Evolutionary conservation across 139 green algal genomes (phyloP), one percentile per base, ranked within the genome.

Genomic region (Chlorella sp.): DNA sequence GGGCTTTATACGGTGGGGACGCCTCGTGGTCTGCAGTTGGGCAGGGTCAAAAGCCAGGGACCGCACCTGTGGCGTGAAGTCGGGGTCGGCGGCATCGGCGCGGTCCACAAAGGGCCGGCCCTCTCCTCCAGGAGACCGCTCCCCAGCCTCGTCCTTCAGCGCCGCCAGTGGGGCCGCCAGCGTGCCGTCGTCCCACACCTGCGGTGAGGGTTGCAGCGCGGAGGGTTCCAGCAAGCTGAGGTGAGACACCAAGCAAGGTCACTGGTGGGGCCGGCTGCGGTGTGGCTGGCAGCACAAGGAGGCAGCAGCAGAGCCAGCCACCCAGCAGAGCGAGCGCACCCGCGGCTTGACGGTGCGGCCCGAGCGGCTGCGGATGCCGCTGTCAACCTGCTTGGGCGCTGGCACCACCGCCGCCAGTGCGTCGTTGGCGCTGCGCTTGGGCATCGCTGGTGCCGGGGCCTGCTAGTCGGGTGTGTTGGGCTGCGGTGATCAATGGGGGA

Each of bases 131-230:
- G 51, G 73, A 2, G 25, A 56, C 7, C 15, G 34, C 56, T 87
- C 83, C 2, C 51, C 73, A 0, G 32, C 57, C 3, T 78, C 82
- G 7, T 81, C 63, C 7, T 87, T 85, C 20, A 85, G 41, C 5
- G 57, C 69, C 1, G 69, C 39, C 41, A 86, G 38, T 18, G 81
- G 81, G 16, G 70, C 81, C 1, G 84, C 84, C 56, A 85, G 30
- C 4, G 84, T 88, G 78, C 84, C 84, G 32, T 88, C 84, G 21
- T 88, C 76, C 56, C 57, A 88, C 26, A 88, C 74, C 84, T 88
- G 38, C 68, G 34, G 82, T 16, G 4, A 6, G 36, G 18, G 7
- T 4, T 16, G 74, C 30, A 36, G 36, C 5, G 75, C 21, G 34
- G 2, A 57, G 30, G 20, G 44, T 9, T 51, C 44, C 44, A 51